A percentile compares a stretch with the other conserved stretches of the same genome.
Conservation (phyloP, 2,329 filamentous ascomycete species). For the Microsporum canis region DNA sequence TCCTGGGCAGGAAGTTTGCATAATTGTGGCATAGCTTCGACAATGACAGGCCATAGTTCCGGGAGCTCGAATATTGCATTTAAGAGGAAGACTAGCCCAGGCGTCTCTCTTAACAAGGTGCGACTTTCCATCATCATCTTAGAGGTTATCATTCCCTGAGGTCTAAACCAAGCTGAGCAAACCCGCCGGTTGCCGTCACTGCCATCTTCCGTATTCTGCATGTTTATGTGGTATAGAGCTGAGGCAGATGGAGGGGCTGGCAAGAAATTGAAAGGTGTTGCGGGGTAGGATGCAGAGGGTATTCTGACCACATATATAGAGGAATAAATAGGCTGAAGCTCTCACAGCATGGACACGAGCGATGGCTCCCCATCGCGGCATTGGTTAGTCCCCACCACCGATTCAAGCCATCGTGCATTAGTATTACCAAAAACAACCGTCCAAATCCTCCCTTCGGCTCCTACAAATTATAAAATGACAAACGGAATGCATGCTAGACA, state of each 20-base stretch:
- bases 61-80: not conserved
- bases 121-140: not conserved
- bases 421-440: too few species aligned
- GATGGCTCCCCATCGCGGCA: too few species aligned
- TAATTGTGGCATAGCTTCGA: not conserved
- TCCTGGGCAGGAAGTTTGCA: not conserved
- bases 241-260: not conserved
- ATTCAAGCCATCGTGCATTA: too few species aligned
- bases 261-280: not conserved
- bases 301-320: not conserved
- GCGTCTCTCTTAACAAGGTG: not conserved
- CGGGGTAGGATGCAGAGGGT: not conserved
- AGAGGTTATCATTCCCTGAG: not conserved
- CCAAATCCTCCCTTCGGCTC: too few species aligned
- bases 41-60: not conserved
- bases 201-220: not conserved
- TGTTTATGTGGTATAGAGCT: not conserved
- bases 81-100: not conserved
- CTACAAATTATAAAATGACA: too few species aligned
- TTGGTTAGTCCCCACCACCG: too few species aligned
- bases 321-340: too few species aligned
- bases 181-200: not conserved
- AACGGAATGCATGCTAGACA: too few species aligned
- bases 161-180: not conserved
- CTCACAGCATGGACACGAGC: too few species aligned